A percentile compares a stretch with the other conserved stretches of the same genome.
These are phyloP conservation scores for Pisolithus albus DNA, from an alignment of 768 basidiomycete genomes.

Conservation along the genomic window DNA sequence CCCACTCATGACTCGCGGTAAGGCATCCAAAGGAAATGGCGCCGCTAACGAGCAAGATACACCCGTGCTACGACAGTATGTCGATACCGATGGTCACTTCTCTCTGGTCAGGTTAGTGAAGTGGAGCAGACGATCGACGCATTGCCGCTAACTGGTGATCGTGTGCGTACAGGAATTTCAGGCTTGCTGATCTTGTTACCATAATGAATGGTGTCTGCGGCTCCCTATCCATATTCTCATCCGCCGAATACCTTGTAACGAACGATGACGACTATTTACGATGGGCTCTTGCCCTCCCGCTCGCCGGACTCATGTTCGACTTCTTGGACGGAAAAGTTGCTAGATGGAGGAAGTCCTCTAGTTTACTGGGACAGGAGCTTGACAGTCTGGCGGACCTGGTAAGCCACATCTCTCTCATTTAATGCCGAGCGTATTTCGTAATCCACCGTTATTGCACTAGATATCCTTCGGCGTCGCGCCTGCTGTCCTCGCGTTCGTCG, in stretches of 20 bases:
- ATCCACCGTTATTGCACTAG: conserved; percentile 32
- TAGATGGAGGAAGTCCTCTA: conserved; percentile 91
- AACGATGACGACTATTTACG: conserved; percentile 75
- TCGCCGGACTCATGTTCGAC: conserved; percentile 96
- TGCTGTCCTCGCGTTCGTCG: conserved; percentile 82
- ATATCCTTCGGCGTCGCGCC: conserved; percentile 98
- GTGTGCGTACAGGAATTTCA: conserved; percentile 70
- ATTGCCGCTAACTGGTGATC: background rate
- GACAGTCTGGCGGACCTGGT: conserved; percentile 96
- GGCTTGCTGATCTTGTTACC: conserved; percentile 94
- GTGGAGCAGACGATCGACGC: background rate
- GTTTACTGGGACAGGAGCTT: conserved; percentile 95
- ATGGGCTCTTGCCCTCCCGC: conserved; percentile 81
- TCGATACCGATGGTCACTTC: conserved; percentile 91
- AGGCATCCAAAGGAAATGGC: conserved; percentile 24
- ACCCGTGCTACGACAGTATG: conserved; percentile 63
- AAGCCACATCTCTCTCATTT: conserved; percentile 21
- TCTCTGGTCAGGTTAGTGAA: conserved; percentile 80
- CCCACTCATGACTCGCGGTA: conserved; percentile 21
- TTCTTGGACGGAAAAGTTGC: conserved; percentile 98
- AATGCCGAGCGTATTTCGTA: conserved; percentile 4
- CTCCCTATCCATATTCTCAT: conserved; percentile 89
- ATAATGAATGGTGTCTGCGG: conserved; percentile 99
- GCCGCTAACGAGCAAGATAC: conserved; percentile 3
- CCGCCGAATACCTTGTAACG: conserved; percentile 79